Base-by-base conservation (phyloP, 2,329 filamentous ascomycete species). In the Trichoderma asperellum region DNA sequence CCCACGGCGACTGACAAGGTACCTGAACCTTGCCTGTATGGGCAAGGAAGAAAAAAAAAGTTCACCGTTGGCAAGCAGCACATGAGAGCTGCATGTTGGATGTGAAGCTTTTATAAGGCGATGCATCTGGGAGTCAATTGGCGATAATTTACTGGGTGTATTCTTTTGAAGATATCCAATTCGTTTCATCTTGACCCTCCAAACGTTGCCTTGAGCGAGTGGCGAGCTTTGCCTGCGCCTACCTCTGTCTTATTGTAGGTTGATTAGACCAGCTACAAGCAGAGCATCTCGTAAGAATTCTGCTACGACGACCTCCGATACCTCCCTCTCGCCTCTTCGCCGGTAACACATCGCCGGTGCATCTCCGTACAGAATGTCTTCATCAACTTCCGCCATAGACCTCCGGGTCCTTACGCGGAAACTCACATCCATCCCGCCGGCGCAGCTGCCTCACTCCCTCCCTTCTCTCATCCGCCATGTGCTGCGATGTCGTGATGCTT, bases 381-480 rank as follows among this genome's bases (percentile, higher is more conserved):
- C 62, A 12, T 53, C 67, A 37, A 59, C 82, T 70, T 77, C 82
- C 40, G 85, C 84, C 6, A 82, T 88, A 52, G 88, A 91, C 74
- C 83, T 93, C 18, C 84, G 86, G 70, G 86, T 89, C 61, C 82
- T 93, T 56, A 92, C 88, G 74, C 87, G 89, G 71, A 88, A 89
- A 72, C 84, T 97, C 73, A 89, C 90, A 1, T 89, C 91, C 0
- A 90, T 91, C 12, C 85, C 92, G 0, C 84, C 88, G n/a, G 82
- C 88, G 58, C 89, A 95, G 72, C 88, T 97, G 5, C 92, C 93
- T 68, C 86, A 87, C 66, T 85, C 94, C 61, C 86, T 92, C 70
- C 89, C 92, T 37, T 87, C 88, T 70, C 87, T 97, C 72, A 87
- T 87, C 69, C 83, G 82, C 74, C 85, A 89, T 78, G 80, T 89